phyloP scores from a whole-genome alignment of 495 filamentous ascomycete species.

The Poronia punctata region DNA sequence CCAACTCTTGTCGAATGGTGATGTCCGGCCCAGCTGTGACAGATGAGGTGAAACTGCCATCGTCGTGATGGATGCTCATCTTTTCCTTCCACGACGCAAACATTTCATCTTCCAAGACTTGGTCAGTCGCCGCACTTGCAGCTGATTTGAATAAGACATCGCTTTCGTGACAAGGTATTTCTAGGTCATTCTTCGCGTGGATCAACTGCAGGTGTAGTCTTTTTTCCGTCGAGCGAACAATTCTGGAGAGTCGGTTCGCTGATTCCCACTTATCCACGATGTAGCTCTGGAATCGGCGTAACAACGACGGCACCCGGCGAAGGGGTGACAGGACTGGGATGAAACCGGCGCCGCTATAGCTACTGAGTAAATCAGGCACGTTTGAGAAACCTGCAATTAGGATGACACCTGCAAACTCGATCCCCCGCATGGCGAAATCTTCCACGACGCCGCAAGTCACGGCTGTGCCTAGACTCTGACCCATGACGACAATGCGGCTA shows the following conservation, averaged over 20 bases:
- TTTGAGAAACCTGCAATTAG: slow-evolving; percentile 74
- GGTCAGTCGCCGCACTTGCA: slow-evolving; percentile 42
- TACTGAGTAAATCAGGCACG: slow-evolving; percentile 59
- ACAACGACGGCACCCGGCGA: slow-evolving; percentile 34
- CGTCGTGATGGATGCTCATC: slow-evolving; percentile 29
- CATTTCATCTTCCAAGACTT: slow-evolving; percentile 17
- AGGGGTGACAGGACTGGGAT: slow-evolving; percentile 77
- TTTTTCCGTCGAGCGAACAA: slow-evolving; percentile 41
- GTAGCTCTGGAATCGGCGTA: slow-evolving; percentile 29
- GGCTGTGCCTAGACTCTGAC: slow-evolving; percentile 85
- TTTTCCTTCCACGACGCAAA: slow-evolving; percentile 35
- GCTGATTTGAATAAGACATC: slow-evolving; percentile 49
- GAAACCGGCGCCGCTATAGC: slow-evolving; percentile 59
- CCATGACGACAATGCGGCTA: slow-evolving; percentile 69
- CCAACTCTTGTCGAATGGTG: slow-evolving; percentile 45
- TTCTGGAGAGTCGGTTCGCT: slow-evolving; percentile 33
- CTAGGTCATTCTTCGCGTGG: slow-evolving; percentile 66
- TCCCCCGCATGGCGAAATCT: slow-evolving; percentile 43
- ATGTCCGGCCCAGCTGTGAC: slow-evolving; percentile 33
- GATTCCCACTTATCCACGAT: slow-evolving; percentile 50
- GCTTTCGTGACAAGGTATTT: slow-evolving; percentile 63
- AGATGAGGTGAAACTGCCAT: slow-evolving; percentile 34
- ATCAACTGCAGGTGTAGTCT: slow-evolving; percentile 62
- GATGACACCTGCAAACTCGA: slow-evolving; percentile 63
- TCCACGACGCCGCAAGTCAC: slow-evolving; percentile 67